Conservation (phyloP, 768 basidiomycete genomes). For the Naganishia kalamii region DNA sequence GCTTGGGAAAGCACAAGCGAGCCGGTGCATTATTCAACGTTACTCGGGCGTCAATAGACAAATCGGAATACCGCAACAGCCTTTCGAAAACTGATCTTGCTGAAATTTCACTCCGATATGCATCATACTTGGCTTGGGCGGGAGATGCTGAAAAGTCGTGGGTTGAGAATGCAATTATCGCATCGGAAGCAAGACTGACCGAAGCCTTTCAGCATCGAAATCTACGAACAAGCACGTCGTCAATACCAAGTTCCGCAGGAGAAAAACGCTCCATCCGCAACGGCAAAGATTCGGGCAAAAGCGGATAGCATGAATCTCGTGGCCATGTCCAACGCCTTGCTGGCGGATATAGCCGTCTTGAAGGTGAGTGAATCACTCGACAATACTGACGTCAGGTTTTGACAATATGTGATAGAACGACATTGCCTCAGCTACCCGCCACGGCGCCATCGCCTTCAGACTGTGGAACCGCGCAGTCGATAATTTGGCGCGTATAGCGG, state of each 20-base stretch:
- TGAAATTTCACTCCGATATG: constrained; percentile 59
- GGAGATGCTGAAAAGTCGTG: constrained; percentile 52
- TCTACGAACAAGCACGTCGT: constrained; percentile 3
- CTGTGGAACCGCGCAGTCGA: constrained; percentile 76
- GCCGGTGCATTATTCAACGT: constrained; percentile 59
- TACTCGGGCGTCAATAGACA: constrained; percentile 17
- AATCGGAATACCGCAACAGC: constrained; percentile 35
- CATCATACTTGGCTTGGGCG: constrained; percentile 58
- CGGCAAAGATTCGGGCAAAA: constrained; percentile 57
- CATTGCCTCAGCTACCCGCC: constrained; percentile 54
- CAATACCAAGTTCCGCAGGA: background rate
- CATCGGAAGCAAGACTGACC: background rate
- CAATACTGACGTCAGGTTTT: background rate
- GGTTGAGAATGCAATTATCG: background rate
- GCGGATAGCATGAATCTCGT: constrained; percentile 61
- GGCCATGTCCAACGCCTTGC: constrained; percentile 65
- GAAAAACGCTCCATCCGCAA: constrained; percentile 46
- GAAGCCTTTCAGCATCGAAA: background rate
- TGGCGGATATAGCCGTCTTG: constrained; percentile 57
- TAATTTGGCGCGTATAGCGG: constrained; percentile 55
- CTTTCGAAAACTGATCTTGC: constrained; percentile 55
- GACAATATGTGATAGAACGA: constrained; percentile 55
- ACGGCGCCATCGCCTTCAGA: constrained; percentile 63
- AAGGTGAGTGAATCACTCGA: constrained; percentile 3
- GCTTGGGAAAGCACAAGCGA: constrained; percentile 65